A percentile compares a stretch with the other conserved stretches of the same genome.
phyloP scores from a whole-genome alignment of 1,284 basidiomycete species.

The Gastroboletus turbinatus region DNA sequence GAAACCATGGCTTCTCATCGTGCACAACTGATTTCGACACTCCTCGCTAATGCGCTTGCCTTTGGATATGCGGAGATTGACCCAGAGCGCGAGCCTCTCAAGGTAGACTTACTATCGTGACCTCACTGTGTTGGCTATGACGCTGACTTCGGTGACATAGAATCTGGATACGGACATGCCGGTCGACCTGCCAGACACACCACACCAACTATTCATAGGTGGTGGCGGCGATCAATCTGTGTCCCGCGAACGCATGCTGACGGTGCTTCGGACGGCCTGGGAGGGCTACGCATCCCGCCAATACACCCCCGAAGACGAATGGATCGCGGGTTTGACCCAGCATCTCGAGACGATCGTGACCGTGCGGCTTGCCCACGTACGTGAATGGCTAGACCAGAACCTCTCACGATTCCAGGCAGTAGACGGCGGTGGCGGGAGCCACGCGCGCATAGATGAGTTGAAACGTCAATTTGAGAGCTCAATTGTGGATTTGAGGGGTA shows the following conservation, averaged over 20 bases:
- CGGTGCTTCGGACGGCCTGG: constrained; percentile 37
- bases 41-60: constrained; percentile 46
- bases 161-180: constrained; percentile 48
- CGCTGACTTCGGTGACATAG: constrained; percentile 26
- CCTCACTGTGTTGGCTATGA: rapidly evolving
- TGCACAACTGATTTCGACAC: constrained; percentile 41
- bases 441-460: constrained; percentile 48
- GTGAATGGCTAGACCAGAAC: constrained; percentile 51
- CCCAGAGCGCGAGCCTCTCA: constrained; percentile 48
- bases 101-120: constrained; percentile 33
- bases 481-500: constrained; percentile 44
- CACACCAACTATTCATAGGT: constrained; percentile 39
- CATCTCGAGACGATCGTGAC: constrained; percentile 42
- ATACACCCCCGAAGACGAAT: constrained; percentile 38
- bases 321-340: constrained; percentile 38
- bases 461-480: constrained; percentile 43
- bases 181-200: constrained; percentile 39
- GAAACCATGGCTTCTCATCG: constrained; percentile 59
- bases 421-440: constrained; percentile 10
- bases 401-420: constrained; percentile 43
- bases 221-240: constrained; percentile 18
- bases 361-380: constrained; percentile 45
- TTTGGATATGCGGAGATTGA: constrained; percentile 48
- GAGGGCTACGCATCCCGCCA: constrained; percentile 31
- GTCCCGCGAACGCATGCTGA: constrained; percentile 34